These are phyloP conservation scores for Fremontodendron californicum DNA, from an alignment of 345 rosid genomes.

Conservation along the genomic window DNA sequence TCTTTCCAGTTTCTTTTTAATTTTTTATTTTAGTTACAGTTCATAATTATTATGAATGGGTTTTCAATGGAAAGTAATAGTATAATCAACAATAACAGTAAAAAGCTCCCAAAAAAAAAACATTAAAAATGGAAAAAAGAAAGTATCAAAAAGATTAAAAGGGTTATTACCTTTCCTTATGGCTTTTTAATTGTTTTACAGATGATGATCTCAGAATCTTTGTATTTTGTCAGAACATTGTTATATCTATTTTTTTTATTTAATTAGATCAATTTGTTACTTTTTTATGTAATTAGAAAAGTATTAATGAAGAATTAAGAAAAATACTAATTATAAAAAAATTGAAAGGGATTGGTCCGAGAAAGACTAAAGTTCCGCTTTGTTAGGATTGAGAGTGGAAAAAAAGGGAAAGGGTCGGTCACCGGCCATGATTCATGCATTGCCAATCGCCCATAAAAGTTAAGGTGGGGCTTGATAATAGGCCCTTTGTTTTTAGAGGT, in stretches of 20 bases:
- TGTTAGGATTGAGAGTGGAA: conserved; percentile 17
- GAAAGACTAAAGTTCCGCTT: conserved; percentile 16
- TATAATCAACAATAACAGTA: conserved; percentile 3
- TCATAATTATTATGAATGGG: not conserved
- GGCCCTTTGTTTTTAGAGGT: not conserved
- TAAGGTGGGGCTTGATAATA: conserved; percentile 9
- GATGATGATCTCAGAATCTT: no score
- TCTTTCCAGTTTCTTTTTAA: not conserved
- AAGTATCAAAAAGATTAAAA: not conserved
- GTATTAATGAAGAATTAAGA: not conserved
- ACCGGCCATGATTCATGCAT: conserved; percentile 28
- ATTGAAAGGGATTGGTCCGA: conserved; percentile 5
- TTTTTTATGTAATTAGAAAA: not conserved
- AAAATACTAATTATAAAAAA: not conserved
- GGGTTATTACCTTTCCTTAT: conserved; percentile 14
- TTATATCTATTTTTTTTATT: no score
- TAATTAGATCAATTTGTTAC: not conserved
- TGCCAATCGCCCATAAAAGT: not conserved
- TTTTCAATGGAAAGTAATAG: not conserved
- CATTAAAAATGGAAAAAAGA: not conserved
- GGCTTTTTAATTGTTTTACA: conserved; percentile 3
- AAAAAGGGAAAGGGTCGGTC: conserved; percentile 17
- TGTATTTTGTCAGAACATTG: not conserved
- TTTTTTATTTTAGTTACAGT: no score
- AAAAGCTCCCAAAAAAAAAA: not conserved